Evolutionary conservation across 345 rosid species (phyloP).

Genomic region (Camelina hispida): DNA sequence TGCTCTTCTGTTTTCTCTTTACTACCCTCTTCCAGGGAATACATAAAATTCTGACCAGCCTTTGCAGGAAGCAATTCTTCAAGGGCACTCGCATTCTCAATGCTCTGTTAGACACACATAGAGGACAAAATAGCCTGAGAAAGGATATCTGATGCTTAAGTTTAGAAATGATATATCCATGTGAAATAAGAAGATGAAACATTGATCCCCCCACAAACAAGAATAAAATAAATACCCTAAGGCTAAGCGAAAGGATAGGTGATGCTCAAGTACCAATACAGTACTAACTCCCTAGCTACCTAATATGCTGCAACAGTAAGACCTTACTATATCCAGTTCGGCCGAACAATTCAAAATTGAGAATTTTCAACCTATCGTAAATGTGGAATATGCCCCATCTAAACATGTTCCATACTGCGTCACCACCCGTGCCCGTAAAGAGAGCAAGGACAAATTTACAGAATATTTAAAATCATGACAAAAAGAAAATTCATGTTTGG

Average conservation of each 20-base stretch:
- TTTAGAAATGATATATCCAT: background rate
- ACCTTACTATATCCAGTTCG: background rate
- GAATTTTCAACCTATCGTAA: background rate
- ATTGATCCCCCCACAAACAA: too few species aligned
- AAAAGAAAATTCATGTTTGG: background rate
- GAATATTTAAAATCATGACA: background rate
- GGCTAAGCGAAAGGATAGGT: background rate
- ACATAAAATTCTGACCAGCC: slow-evolving; percentile 72
- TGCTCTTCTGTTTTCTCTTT: slow-evolving; percentile 75
- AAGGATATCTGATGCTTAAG: background rate
- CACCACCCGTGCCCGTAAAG: background rate
- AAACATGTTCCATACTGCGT: background rate
- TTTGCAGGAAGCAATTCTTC: slow-evolving; percentile 94
- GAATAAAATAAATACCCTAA: too few species aligned
- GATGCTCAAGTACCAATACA: slow-evolving; percentile 15
- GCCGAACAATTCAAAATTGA: background rate
- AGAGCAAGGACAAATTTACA: background rate
- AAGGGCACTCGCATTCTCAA: slow-evolving; percentile 83
- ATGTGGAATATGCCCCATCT: background rate
- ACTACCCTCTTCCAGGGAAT: slow-evolving; percentile 63
- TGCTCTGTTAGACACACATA: slow-evolving; percentile 59
- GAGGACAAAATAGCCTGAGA: slow-evolving; percentile 10
- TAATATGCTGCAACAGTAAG: background rate
- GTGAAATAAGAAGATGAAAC: background rate
- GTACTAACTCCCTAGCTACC: background rate